Conservation (phyloP, 179 eudicot species). For the Beta macrorhiza region DNA sequence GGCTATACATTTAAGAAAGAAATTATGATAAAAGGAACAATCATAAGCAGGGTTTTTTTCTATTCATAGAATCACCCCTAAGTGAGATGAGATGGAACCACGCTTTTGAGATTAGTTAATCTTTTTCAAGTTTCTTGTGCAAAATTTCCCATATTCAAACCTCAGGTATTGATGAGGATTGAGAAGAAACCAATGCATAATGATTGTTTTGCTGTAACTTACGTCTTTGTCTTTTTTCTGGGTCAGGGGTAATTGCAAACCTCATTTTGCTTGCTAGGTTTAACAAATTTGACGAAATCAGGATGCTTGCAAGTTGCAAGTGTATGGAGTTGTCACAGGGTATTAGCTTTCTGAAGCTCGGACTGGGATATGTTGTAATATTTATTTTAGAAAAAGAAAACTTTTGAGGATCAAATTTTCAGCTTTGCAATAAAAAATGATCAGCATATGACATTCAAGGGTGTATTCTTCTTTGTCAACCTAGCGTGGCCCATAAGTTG, state of each 20-base stretch:
- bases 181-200: background rate
- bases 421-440: background rate
- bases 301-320: background rate
- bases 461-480: background rate
- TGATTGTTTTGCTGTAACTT: background rate
- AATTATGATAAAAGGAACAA: too few relatives aligned
- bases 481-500: background rate
- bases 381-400: too few relatives aligned
- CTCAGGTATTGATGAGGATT: background rate
- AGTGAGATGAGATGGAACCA: background rate
- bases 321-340: background rate
- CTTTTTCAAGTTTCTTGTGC: background rate
- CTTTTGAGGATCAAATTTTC: background rate
- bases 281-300: background rate
- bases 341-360: background rate
- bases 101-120: background rate
- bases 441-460: background rate
- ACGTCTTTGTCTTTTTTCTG: background rate
- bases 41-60: background rate
- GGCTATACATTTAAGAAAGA: too few relatives aligned
- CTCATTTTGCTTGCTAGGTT: background rate
- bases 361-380: background rate
- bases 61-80: background rate
- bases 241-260: background rate
- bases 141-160: background rate